These are phyloP conservation scores for Penicillium rolfsii DNA, from an alignment of 2,329 filamentous ascomycete genomes.

Conservation along the genomic window DNA sequence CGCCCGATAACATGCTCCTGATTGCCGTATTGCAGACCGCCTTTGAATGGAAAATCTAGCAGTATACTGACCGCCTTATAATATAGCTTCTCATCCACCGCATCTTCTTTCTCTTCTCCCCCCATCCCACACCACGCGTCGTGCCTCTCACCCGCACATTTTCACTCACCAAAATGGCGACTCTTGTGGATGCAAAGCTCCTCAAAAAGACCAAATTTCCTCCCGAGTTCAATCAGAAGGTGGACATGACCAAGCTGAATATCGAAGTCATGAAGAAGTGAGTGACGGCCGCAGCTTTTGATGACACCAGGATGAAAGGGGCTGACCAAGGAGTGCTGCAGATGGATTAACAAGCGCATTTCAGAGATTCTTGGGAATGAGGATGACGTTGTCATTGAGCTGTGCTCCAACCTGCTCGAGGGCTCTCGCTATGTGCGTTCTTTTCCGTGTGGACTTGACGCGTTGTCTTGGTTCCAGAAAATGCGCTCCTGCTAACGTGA, in stretches of 20 bases:
- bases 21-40: neutral
- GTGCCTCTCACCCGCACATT: neutral
- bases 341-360: constrained; percentile 91
- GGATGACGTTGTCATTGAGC: constrained; percentile 93
- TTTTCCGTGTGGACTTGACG: neutral
- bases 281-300: constrained; percentile 39
- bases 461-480: neutral
- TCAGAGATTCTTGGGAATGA: constrained; percentile 87
- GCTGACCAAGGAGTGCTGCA: constrained; percentile 45
- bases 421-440: constrained; percentile 70
- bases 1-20: neutral
- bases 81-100: constrained; percentile 5
- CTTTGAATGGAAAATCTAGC: neutral
- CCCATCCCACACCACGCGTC: constrained; percentile 4
- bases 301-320: neutral
- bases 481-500: constrained; percentile 26
- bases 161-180: constrained; percentile 63
- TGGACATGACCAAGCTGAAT: constrained; percentile 97
- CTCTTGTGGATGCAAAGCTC: constrained; percentile 84
- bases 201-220: constrained; percentile 92
- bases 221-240: constrained; percentile 88
- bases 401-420: constrained; percentile 72
- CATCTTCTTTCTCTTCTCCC: constrained; percentile 1
- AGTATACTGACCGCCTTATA: neutral
- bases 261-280: constrained; percentile 97